Evolutionary conservation across 305 asterid genomes (phyloP), one percentile per base, ranked within the genome.

Genomic region (Rubia peregrina): DNA sequence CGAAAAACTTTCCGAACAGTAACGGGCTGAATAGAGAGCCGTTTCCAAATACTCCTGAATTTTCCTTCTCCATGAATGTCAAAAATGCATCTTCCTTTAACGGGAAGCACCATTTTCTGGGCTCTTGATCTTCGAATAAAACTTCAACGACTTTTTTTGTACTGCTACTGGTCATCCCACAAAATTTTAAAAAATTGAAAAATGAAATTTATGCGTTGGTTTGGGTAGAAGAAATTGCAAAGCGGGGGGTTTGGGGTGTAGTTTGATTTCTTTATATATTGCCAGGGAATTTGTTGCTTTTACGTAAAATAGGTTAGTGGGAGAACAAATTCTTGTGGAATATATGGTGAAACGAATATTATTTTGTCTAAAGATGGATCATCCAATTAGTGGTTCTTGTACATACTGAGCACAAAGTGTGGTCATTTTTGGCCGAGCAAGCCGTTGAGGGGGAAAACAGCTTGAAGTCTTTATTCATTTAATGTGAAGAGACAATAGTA

Each of bases 1-100:
- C 96, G 73, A 91, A 91, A 86, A 84, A 91, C 73, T 91, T 89
- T 1, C 96, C 96, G 56, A 91, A 89, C 79, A 91, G 56, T 24
- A 80, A 49, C 10, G 97, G 97, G 68, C 86, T 89, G 79, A 89
- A 89, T 6, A 89, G 59, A 0, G 97, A 89, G 9, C 89, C 90
- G 5, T 79, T 70, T 9, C 84, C 80, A 33, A 82, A 84, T 40
- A 83, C 79, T 12, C 48, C 38, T 13, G 83, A 30, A 72, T 71
- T 82, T 7, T 81, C 90, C 62, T 77, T 80, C 76, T 73, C 80
- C 78, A 76, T 77, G 10, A 85, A 80, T 30, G 67, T 30, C 19
- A 81, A 68, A 70, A 87, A 85, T 0, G 62, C 86, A 3, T 87
- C 92, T 81, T 87, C 92, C 71, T 86, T 90, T 33, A 90, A 64